A percentile compares a stretch with the other conserved stretches of the same genome.
phyloP scores from a whole-genome alignment of 768 basidiomycete genomes.

The Boletus pseudo-olivaceus region DNA sequence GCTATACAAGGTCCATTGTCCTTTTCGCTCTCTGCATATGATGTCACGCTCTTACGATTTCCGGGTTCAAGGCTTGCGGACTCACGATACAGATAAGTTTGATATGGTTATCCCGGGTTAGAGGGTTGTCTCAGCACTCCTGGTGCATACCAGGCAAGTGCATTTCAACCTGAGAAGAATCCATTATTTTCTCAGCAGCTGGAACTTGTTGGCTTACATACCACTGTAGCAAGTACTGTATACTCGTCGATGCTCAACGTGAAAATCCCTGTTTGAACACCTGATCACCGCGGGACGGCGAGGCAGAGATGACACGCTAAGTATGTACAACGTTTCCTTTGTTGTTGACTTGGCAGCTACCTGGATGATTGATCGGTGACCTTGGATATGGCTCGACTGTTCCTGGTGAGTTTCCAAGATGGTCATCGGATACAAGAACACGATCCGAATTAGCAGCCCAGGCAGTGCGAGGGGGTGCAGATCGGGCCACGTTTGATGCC shows the following conservation, averaged over 20 bases:
- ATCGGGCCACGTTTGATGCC: conserved; percentile 19
- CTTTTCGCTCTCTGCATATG: neutral
- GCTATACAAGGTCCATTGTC: conserved; percentile 2
- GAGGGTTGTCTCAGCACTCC: neutral
- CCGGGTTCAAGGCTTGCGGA: neutral
- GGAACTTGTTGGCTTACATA: neutral
- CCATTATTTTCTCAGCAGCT: neutral
- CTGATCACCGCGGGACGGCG: neutral
- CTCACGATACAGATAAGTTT: neutral
- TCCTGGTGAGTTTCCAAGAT: neutral
- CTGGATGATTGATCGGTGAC: conserved; percentile 3
- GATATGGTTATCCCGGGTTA: neutral
- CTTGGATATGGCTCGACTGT: neutral
- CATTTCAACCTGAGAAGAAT: neutral
- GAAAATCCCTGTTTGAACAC: neutral
- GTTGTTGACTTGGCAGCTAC: neutral
- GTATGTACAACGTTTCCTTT: neutral
- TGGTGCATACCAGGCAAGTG: conserved; percentile 7
- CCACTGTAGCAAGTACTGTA: neutral
- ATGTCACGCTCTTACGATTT: neutral
- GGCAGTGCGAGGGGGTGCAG: conserved; percentile 15
- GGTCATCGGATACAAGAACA: conserved; percentile 1
- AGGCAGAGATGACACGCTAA: conserved; percentile 1
- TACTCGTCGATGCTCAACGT: neutral
- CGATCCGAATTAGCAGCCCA: conserved; percentile 1